These are phyloP conservation scores for Skeletonema grethae DNA, from an alignment of 108 stramenopile species.

Conservation along the genomic window DNA sequence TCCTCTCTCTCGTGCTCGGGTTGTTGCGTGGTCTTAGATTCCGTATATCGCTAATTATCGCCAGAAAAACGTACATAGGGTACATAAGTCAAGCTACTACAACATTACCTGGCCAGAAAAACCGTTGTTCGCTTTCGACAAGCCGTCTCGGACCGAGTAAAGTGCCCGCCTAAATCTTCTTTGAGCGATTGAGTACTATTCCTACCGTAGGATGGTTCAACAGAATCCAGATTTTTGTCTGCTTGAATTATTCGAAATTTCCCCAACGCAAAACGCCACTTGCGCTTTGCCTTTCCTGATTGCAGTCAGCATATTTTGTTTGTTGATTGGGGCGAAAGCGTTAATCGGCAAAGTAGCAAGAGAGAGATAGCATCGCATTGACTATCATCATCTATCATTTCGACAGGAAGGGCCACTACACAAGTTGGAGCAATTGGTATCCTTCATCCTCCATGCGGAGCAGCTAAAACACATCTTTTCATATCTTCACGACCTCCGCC, in stretches of 20 bases:
- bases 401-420: background rate
- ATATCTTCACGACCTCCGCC: background rate
- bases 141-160: no score
- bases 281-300: background rate
- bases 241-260: no score
- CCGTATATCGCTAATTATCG: no score
- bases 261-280: background rate
- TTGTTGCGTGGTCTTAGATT: no score
- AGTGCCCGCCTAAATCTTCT: no score
- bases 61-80: no score
- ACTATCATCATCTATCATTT: no score
- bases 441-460: background rate
- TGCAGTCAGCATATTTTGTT: background rate
- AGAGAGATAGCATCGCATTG: background rate
- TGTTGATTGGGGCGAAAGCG: conserved; percentile 3
- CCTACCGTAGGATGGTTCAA: background rate
- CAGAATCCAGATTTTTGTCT: background rate
- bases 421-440: background rate
- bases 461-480: background rate
- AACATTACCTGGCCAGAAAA: no score
- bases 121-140: no score
- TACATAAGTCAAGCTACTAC: no score
- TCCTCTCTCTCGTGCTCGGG: no score
- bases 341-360: background rate
- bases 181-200: background rate